Evolutionary conservation across 1,284 basidiomycete genomes (phyloP).

Genomic region (Grifola frondosa): DNA sequence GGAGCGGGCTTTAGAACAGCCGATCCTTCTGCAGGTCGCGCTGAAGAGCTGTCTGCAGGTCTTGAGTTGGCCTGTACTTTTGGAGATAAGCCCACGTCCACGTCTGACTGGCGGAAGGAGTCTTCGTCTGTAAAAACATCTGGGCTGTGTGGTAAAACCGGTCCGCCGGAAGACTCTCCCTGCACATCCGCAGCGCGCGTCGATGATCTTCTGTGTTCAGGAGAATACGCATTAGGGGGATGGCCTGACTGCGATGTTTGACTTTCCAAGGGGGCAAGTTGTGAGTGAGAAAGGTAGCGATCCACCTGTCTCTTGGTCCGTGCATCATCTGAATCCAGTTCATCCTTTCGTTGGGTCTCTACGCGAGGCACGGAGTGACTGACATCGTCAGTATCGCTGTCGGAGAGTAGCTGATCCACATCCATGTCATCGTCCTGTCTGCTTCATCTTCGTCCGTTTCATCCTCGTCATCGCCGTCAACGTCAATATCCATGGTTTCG

Average conservation of each 20-base stretch:
- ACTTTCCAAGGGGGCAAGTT: no score
- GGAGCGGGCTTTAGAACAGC: not conserved
- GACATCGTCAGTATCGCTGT: constrained; percentile 1
- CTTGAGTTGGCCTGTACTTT: not conserved
- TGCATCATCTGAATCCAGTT: constrained; percentile 22
- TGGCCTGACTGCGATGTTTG: not conserved
- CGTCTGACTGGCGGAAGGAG: constrained; percentile 9
- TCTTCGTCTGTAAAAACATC: constrained; percentile 13
- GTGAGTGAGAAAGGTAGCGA: constrained; percentile 6
- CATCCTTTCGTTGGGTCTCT: not conserved
- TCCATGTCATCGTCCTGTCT: constrained; percentile 12
- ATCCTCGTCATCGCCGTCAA: not conserved
- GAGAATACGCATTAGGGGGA: not conserved
- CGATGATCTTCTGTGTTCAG: not conserved
- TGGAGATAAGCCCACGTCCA: not conserved
- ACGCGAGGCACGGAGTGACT: not conserved
- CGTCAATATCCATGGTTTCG: constrained; percentile 7
- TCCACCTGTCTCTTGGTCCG: constrained; percentile 18
- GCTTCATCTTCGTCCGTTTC: constrained; percentile 10
- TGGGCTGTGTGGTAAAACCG: constrained; percentile 7
- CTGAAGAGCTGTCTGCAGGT: not conserved
- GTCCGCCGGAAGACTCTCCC: constrained; percentile 5
- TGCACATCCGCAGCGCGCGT: constrained; percentile 1
- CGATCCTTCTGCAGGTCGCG: not conserved
- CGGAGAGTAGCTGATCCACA: constrained; percentile 20